These are phyloP conservation scores for Amanita inopinata DNA, from an alignment of 768 basidiomycete species.

Conservation along the genomic window DNA sequence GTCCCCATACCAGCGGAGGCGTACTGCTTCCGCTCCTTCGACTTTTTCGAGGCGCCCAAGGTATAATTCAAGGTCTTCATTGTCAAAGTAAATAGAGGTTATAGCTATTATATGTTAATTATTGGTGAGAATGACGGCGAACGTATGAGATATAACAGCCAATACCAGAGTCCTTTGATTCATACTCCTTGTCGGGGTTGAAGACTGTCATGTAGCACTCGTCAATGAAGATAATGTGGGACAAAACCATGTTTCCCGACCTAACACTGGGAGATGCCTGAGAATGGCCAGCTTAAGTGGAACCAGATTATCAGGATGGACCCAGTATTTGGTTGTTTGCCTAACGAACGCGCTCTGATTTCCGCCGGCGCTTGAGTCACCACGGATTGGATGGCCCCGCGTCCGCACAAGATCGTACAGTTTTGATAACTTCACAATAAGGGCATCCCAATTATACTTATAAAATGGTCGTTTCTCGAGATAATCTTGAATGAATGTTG, in stretches of 20 bases:
- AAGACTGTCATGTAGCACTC: constrained; percentile 48
- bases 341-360: constrained; percentile 96
- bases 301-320: constrained; percentile 92
- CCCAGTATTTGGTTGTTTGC: constrained; percentile 99
- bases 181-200: constrained; percentile 89
- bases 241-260: constrained; percentile 37
- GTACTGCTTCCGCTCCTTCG: constrained; percentile 95
- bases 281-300: constrained; percentile 90
- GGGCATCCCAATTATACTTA: constrained; percentile 90
- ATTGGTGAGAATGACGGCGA: neutral
- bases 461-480: constrained; percentile 95
- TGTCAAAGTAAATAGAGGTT: constrained; percentile 95
- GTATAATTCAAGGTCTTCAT: constrained; percentile 91
- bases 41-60: constrained; percentile 97
- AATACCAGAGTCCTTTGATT: constrained; percentile 68
- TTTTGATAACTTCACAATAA: constrained; percentile 93
- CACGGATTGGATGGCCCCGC: constrained; percentile 86
- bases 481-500: constrained; percentile 83
- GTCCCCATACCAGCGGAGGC: constrained; percentile 96
- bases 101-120: constrained; percentile 49
- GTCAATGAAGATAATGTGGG: neutral
- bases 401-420: constrained; percentile 94
- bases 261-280: constrained; percentile 86
- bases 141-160: neutral
- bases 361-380: constrained; percentile 91